These are phyloP conservation scores for Gossypium australe DNA, from an alignment of 345 rosid genomes.

Conservation along the genomic window DNA sequence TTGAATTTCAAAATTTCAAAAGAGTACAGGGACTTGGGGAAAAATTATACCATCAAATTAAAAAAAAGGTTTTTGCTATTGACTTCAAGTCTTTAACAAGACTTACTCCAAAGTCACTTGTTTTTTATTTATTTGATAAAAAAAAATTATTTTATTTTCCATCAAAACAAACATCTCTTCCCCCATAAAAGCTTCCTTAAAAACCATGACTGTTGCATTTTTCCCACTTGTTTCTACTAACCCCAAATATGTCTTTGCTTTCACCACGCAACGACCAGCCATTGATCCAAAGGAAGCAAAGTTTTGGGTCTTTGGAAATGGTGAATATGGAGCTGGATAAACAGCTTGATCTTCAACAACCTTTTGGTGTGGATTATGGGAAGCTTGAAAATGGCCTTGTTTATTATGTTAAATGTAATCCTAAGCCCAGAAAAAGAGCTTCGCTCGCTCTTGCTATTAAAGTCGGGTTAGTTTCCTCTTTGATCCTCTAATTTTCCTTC, in stretches of 20 bases:
- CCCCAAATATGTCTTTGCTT: slow-evolving; percentile 58
- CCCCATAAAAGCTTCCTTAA: not conserved
- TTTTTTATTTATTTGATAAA: not conserved
- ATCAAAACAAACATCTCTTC: not conserved
- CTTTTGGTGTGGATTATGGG: slow-evolving; percentile 73
- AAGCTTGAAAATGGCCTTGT: slow-evolving; percentile 75
- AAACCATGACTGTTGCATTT: not conserved
- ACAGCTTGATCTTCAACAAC: slow-evolving; percentile 46
- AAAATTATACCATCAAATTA: not conserved
- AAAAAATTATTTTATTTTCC: not conserved
- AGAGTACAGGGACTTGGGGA: no score
- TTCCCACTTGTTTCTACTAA: slow-evolving; percentile 1
- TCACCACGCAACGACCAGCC: slow-evolving; percentile 41
- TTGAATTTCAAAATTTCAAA: no score
- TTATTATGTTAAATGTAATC: slow-evolving; percentile 80
- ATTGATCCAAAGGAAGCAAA: slow-evolving; percentile 49
- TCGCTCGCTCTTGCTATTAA: slow-evolving; percentile 83
- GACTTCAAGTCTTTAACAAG: not conserved
- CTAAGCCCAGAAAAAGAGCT: slow-evolving; percentile 88
- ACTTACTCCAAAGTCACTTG: not conserved
- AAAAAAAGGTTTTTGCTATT: not conserved
- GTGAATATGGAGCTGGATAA: slow-evolving; percentile 53
- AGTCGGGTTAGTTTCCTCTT: slow-evolving; percentile 50
- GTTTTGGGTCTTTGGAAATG: slow-evolving; percentile 81
- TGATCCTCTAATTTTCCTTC: not conserved